Base-by-base conservation (phyloP, 2,329 filamentous ascomycete genomes). In the Fulvia fulva region DNA sequence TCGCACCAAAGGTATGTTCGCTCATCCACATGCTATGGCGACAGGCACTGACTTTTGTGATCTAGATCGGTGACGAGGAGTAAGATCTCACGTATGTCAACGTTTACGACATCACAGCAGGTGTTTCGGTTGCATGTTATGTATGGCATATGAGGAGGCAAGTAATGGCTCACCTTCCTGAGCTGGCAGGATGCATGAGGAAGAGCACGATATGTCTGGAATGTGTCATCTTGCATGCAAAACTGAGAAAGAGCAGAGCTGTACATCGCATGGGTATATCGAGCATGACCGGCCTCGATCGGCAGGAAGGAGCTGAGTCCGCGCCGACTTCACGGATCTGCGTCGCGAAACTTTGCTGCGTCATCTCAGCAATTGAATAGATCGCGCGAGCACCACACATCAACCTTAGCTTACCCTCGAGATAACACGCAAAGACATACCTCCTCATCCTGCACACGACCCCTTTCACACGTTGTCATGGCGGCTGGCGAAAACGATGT, bases 1-100 rank as follows among this genome's bases (percentile, higher is more conserved):
- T 99, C 69, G 94, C 94, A 65, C 94, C 94, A 65, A 99, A 99
- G 91, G 94, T 94, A 78, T 60, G 83, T 32, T 12, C 25, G 11
- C 3, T 6, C 1, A 23, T 11, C 25, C 6, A 11, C 72, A 16
- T 45, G 45, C 32, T 5, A 21, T 26, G 8, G 11, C 22, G 56
- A 28, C 37, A 34, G 8, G 26, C 25, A n/a, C 54, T 45, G 51
- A 49, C 47, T n/a, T 30, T 37, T 16, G 9, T 26, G 28, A n/a
- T 64, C 45, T 67, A 91, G 88, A 91, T 91, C 71, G 88, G 84
- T 65, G 84, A 87, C 66, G 84, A 87, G 65, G 84, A 86, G 73
- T 85, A 80, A 57, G 57, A 32, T n/a, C 12, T 16, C 26, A 11
- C n/a, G 12, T 11, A 21, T 16, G 25, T 32, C n/a, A 28, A 32